Evolutionary conservation across 805 yeast species (phyloP).

Genomic region (Pichia pseudocactophila): DNA sequence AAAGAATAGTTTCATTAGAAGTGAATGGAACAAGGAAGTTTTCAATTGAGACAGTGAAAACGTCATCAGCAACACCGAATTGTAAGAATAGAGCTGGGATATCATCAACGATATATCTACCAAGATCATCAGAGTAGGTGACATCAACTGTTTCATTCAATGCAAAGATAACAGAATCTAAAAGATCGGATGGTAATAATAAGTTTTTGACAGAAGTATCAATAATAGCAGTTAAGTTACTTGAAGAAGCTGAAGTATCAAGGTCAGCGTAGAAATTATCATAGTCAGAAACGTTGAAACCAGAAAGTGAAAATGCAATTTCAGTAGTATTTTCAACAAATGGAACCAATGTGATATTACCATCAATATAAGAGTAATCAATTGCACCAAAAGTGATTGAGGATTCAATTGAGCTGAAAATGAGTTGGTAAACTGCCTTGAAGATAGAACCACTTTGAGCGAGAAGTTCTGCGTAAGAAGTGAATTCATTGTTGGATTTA

Average conservation of each 20-base stretch:
- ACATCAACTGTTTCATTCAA: constrained; percentile 3
- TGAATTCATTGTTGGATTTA: constrained; percentile 5
- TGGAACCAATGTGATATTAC: constrained; percentile 11
- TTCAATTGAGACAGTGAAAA: constrained; percentile 45
- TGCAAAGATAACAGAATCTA: background rate
- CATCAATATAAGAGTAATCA: constrained; percentile 3
- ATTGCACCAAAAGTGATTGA: constrained; percentile 13
- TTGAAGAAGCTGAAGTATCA: background rate
- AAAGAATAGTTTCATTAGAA: constrained; percentile 6
- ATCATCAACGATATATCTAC: constrained; percentile 3
- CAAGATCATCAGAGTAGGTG: constrained; percentile 6
- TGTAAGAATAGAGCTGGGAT: background rate
- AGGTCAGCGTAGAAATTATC: background rate
- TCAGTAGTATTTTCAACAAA: constrained; percentile 10
- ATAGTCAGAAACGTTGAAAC: background rate
- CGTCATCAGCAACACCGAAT: constrained; percentile 7
- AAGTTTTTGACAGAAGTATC: constrained; percentile 5
- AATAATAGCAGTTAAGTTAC: constrained; percentile 3
- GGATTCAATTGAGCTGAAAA: background rate
- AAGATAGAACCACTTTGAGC: constrained; percentile 9
- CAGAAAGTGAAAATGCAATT: constrained; percentile 11
- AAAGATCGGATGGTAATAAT: constrained; percentile 7
- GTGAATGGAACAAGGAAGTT: constrained; percentile 17
- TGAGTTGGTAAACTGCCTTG: constrained; percentile 11
- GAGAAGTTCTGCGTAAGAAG: constrained; percentile 10